A percentile compares a stretch with the other conserved stretches of the same genome.
Conservation (phyloP, 805 yeast genomes). For the Starmerella bombi region DNA sequence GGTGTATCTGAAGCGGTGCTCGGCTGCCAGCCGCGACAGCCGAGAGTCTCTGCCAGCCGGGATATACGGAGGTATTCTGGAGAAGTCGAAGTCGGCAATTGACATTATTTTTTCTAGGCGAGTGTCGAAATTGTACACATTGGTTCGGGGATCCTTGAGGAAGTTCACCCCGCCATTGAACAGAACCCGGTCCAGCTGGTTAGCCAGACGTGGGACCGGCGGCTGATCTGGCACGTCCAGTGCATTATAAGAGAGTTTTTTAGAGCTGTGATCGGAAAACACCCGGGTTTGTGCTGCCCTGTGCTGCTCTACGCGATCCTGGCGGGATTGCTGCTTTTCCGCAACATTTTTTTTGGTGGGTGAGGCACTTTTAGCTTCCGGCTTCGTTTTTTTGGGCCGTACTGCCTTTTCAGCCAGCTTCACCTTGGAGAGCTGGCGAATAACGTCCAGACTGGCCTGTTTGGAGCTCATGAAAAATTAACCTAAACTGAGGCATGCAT, state of each 20-base stretch:
- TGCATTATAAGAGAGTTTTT: constrained; percentile 9
- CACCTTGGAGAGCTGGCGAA: neutral
- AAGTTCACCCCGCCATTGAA: constrained; percentile 74
- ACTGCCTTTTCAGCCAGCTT: too few species aligned
- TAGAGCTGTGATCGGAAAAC: constrained; percentile 4
- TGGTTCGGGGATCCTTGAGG: constrained; percentile 63
- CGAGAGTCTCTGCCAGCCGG: constrained; percentile 53
- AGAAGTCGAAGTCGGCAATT: constrained; percentile 53
- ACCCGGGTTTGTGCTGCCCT: neutral
- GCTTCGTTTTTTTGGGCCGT: too few species aligned
- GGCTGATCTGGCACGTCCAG: constrained; percentile 22
- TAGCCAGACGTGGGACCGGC: constrained; percentile 45
- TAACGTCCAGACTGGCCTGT: neutral
- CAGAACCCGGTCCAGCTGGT: constrained; percentile 55
- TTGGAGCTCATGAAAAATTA: neutral
- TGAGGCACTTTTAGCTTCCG: too few species aligned
- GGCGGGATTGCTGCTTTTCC: neutral
- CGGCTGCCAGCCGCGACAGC: constrained; percentile 38
- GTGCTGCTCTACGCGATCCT: neutral
- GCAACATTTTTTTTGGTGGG: neutral
- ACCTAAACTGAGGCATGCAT: too few species aligned
- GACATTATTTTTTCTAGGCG: constrained; percentile 46
- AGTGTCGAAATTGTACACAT: constrained; percentile 56
- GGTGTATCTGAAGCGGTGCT: constrained; percentile 32
- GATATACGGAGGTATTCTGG: constrained; percentile 42